Base-by-base conservation (phyloP, 2,329 filamentous ascomycete species). In the Thermothelomyces thermophilus region DNA sequence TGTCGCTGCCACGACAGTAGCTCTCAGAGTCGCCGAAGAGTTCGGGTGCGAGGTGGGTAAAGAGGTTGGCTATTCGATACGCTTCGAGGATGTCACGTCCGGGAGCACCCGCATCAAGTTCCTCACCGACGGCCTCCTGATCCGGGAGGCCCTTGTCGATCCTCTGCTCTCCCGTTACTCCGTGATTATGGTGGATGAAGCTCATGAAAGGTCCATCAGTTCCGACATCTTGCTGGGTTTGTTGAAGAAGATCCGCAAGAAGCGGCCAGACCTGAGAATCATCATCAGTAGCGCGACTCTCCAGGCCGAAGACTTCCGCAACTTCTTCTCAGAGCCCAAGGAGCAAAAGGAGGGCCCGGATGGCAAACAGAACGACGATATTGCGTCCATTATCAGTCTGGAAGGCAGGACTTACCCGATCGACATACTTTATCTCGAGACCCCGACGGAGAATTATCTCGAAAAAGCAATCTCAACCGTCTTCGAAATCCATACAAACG, bases 121-220 rank as follows among this genome's bases (percentile, higher is more conserved):
- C 63, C 71, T 97, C 56, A 98, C 91, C 0, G 93, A 98, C 70
- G 91, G 91, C 0, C 74, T 98, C 42, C 76, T 98, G 28, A 81
- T 98, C 46, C 77, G 91, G 61, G 93, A 98, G 69, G 93, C 91
- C 24, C 76, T 98, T 4, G 87, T 96, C 3, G 93, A 98, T 66
- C 93, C 93, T 11, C 70, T 97, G 3, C 70, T 98, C 31, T 93
- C 87, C 17, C 80, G 89, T 10, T 98, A 98, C 65, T 94, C 90
- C 0, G 86, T 95, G 39, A 88, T 98, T 60, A 96, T 98, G 89
- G 86, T 98, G 7, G 93, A 98, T 64, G 91, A 97, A 69, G 93
- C 91, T 6, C 93, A 98, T 64, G 91, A 97, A 68, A 78, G 93
- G 47, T 95, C 90, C 42, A 78, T 97, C 52, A 94, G 88, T 65